phyloP scores from a whole-genome alignment of 768 basidiomycete species.

The Clitopilus hobsonii region DNA sequence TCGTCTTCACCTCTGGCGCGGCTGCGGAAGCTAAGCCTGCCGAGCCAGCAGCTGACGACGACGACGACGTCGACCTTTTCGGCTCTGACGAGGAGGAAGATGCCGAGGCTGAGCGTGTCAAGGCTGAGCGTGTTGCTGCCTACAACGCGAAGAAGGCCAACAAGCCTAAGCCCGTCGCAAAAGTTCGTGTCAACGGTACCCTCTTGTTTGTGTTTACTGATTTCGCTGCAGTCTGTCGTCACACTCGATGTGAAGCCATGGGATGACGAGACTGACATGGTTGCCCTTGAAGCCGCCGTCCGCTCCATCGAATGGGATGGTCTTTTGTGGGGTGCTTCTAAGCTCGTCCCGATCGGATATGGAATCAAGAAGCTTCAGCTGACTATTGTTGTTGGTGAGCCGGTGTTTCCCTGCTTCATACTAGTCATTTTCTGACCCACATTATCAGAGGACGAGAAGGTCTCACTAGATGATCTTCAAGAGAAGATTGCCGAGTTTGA shows the following conservation, averaged over 20 bases:
- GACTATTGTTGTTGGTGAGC: slow-evolving; percentile 48
- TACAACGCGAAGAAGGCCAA: slow-evolving; percentile 92
- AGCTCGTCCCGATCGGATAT: slow-evolving; percentile 89
- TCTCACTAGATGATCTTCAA: slow-evolving; percentile 90
- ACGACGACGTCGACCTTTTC: slow-evolving; percentile 83
- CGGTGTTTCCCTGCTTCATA: slow-evolving; percentile 15
- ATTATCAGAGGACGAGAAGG: slow-evolving; percentile 83
- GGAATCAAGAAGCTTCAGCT: slow-evolving; percentile 89
- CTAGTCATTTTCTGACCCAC: slow-evolving; percentile 1
- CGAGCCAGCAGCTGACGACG: slow-evolving; percentile 57
- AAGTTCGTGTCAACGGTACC: slow-evolving; percentile 42
- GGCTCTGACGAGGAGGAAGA: slow-evolving; percentile 81
- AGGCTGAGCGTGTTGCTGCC: slow-evolving; percentile 88
- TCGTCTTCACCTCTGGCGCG: slow-evolving; percentile 59
- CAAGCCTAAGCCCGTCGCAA: slow-evolving; percentile 85
- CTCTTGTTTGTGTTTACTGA: background rate
- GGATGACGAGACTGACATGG: slow-evolving; percentile 99
- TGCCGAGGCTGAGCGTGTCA: slow-evolving; percentile 81
- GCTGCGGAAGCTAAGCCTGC: slow-evolving; percentile 28
- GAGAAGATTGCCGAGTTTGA: slow-evolving; percentile 84
- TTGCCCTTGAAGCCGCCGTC: slow-evolving; percentile 73
- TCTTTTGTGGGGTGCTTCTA: slow-evolving; percentile 93
- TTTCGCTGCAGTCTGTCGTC: slow-evolving; percentile 75
- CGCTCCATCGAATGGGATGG: slow-evolving; percentile 86
- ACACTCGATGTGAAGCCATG: slow-evolving; percentile 98